Evolutionary conservation across 331 rosid species (phyloP).

Genomic region (Saraca asoca): DNA sequence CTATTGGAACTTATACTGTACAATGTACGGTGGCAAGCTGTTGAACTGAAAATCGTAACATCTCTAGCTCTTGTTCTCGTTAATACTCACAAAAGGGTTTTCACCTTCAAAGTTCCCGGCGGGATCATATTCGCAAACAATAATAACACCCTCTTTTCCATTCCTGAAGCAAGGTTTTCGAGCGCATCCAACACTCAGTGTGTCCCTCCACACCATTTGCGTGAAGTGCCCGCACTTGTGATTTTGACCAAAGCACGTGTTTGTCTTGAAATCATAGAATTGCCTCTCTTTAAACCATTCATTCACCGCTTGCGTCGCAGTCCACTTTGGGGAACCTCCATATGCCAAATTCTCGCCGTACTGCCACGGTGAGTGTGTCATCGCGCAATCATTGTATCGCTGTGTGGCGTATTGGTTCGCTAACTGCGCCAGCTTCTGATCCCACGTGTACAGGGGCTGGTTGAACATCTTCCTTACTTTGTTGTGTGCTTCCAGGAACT

Average conservation of each 20-base stretch:
- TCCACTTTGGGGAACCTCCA: slow-evolving; percentile 37
- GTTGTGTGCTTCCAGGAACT: slow-evolving; percentile 49
- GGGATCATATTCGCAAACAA: slow-evolving; percentile 49
- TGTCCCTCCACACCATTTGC: slow-evolving; percentile 49
- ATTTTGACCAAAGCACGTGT: slow-evolving; percentile 18
- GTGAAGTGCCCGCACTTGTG: slow-evolving; percentile 52
- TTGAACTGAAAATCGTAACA: no score
- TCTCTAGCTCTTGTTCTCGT: slow-evolving; percentile 38
- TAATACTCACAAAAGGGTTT: slow-evolving; percentile 21
- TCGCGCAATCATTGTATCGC: slow-evolving; percentile 37
- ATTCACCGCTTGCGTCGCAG: slow-evolving; percentile 36
- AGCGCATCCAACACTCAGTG: slow-evolving; percentile 43
- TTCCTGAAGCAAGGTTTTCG: no score
- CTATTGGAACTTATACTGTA: no score
- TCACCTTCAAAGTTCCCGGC: slow-evolving; percentile 43
- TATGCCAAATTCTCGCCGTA: slow-evolving; percentile 54
- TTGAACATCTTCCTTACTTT: neutral
- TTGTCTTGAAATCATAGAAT: slow-evolving; percentile 6
- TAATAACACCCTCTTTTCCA: neutral
- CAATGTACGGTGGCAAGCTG: no score
- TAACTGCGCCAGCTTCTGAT: slow-evolving; percentile 32
- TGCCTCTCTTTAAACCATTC: slow-evolving; percentile 35
- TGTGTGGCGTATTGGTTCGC: slow-evolving; percentile 40
- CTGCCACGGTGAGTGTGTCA: slow-evolving; percentile 41
- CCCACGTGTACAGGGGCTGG: slow-evolving; percentile 32